phyloP scores from a whole-genome alignment of 1,284 basidiomycete species.

The Ceraceosorus guamensis region DNA sequence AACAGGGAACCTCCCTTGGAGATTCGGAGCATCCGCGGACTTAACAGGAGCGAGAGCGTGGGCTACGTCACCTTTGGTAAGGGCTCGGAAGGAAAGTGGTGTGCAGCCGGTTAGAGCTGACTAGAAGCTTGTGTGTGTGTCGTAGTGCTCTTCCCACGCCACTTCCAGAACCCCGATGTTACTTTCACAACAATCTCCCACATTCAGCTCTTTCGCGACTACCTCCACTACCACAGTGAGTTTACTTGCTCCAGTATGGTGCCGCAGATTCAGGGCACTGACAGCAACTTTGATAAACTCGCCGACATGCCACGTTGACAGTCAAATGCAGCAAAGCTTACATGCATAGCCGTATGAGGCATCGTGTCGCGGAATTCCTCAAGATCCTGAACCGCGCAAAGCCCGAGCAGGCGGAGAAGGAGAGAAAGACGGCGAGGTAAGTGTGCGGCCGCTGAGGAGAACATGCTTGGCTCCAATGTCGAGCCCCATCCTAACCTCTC shows the following conservation, averaged over 20 bases:
- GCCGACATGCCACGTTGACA: slow-evolving; percentile 1
- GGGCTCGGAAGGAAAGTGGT: slow-evolving; percentile 19
- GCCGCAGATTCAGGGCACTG: not conserved
- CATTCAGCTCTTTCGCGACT: slow-evolving; percentile 94
- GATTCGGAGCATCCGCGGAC: slow-evolving; percentile 75
- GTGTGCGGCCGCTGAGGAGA: too few relatives aligned
- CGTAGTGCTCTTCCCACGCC: slow-evolving; percentile 84
- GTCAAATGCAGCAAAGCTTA: slow-evolving; percentile 99
- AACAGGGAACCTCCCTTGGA: slow-evolving; percentile 92
- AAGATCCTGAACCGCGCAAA: slow-evolving; percentile 98
- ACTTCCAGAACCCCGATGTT: slow-evolving; percentile 71
- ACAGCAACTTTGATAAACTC: not conserved
- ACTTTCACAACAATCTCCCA: slow-evolving; percentile 83
- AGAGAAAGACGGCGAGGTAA: slow-evolving; percentile 79
- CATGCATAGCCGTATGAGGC: slow-evolving; percentile 96
- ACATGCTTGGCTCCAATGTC: too few relatives aligned
- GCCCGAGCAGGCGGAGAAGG: slow-evolving; percentile 72
- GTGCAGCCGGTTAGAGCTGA: not conserved
- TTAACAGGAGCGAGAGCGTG: slow-evolving; percentile 78
- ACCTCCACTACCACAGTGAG: slow-evolving; percentile 80
- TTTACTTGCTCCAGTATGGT: too few relatives aligned
- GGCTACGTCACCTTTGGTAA: slow-evolving; percentile 91
- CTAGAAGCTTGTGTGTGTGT: not conserved
- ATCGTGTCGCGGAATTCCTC: slow-evolving; percentile 90
- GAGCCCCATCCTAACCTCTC: too few relatives aligned